Evolutionary conservation across 1,139 yeast species (phyloP).

Genomic region (Geotrichum fermentans): DNA sequence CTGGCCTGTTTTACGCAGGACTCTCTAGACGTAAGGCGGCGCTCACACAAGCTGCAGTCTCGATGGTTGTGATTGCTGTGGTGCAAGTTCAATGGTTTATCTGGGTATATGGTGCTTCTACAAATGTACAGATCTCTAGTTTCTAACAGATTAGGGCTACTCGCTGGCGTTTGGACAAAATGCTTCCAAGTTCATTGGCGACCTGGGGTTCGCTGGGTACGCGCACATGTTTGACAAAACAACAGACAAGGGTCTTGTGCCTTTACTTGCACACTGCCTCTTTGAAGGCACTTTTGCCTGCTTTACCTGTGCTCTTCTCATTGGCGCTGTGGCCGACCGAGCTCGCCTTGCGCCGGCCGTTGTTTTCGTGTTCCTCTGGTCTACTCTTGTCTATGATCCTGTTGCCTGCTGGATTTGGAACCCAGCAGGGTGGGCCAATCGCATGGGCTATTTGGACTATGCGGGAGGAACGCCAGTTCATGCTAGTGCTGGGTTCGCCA

Average conservation of each 20-base stretch:
- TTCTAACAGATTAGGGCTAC: slow-evolving; percentile 39
- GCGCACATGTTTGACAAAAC: slow-evolving; percentile 35
- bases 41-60: slow-evolving; percentile 50
- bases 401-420: slow-evolving; percentile 67
- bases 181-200: slow-evolving; percentile 47
- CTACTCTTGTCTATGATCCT: slow-evolving; percentile 56
- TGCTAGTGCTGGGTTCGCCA: slow-evolving; percentile 55
- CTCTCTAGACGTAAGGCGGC: slow-evolving; percentile 54
- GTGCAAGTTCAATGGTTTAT: slow-evolving; percentile 52
- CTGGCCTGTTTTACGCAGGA: slow-evolving; percentile 55
- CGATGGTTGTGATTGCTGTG: slow-evolving; percentile 44
- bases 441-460: slow-evolving; percentile 52
- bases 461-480: slow-evolving; percentile 68
- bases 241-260: slow-evolving; percentile 42
- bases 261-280: slow-evolving; percentile 38
- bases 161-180: slow-evolving; percentile 45
- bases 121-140: too few relatives aligned
- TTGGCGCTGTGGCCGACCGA: slow-evolving; percentile 57
- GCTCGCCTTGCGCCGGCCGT: slow-evolving; percentile 53
- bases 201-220: slow-evolving; percentile 43
- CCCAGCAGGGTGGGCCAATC: slow-evolving; percentile 51
- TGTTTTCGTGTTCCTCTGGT: slow-evolving; percentile 52
- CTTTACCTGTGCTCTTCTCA: slow-evolving; percentile 50
- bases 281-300: slow-evolving; percentile 42
- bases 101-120: too few relatives aligned